phyloP scores from a whole-genome alignment of 176 grass and related monocot genomes.

The Zizania latifolia region DNA sequence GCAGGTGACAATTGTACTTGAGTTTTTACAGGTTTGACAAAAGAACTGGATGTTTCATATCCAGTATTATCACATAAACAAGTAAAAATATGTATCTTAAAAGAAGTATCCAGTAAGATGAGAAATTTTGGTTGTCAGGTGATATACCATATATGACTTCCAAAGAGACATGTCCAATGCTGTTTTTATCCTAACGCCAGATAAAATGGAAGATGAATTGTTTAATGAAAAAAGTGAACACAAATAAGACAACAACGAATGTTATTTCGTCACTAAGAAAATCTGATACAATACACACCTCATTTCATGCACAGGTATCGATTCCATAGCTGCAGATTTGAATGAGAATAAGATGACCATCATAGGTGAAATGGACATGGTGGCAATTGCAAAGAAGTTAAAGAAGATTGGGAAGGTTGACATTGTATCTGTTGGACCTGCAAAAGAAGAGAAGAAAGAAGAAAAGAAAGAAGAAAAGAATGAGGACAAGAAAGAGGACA shows the following conservation, averaged over 20 bases:
- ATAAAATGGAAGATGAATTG: constrained; percentile 4
- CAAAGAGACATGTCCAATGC: background rate
- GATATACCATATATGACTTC: too few relatives aligned
- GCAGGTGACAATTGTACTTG: background rate
- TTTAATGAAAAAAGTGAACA: background rate
- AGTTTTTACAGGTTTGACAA: background rate
- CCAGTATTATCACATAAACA: too few relatives aligned
- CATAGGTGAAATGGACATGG: constrained; percentile 81
- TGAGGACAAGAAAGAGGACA: constrained; percentile 59
- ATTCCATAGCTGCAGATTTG: constrained; percentile 82
- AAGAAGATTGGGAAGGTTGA: constrained; percentile 89
- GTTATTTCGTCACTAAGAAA: background rate
- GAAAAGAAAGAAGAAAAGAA: constrained; percentile 79
- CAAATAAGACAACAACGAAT: background rate
- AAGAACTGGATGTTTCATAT: background rate
- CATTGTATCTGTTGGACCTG: constrained; percentile 78
- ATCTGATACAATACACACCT: constrained; percentile 33
- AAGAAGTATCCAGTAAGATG: too few relatives aligned
- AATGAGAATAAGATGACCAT: constrained; percentile 93
- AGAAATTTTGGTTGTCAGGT: too few relatives aligned
- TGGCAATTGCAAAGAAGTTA: constrained; percentile 83
- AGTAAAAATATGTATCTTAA: too few relatives aligned
- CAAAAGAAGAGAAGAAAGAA: constrained; percentile 92
- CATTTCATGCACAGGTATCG: constrained; percentile 43
- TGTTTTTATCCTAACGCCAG: constrained; percentile 9